Evolutionary conservation across 768 basidiomycete species (phyloP), one percentile per base, ranked within the genome.

Genomic region (Amanita phalloides): DNA sequence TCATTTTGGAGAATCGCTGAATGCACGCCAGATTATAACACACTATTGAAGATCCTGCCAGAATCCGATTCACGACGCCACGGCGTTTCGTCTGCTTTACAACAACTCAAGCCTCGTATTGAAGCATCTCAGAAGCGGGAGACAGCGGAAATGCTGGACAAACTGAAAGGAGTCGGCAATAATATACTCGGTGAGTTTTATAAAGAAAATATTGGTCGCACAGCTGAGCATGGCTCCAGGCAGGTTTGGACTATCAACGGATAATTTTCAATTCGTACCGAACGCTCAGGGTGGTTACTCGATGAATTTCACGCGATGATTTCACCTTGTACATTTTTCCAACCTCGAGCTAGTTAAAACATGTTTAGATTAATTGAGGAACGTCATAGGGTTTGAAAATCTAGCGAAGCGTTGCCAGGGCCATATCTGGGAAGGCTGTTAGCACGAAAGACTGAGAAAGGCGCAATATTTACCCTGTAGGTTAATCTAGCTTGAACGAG

Each of bases 241-340:
- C 3, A 89, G 87, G 54, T 98, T 98, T 62, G 95, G 96, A 14
- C 65, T 98, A 56, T 92, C 86, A 11, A 97, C 94, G 0, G 84
- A 98, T 62, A 98, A 95, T 69, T 98, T 98, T 77, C 87, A 98
- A 68, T 90, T 99, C 60, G 83, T 84, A 54, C 90, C 90, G 14
- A 94, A 95, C 56, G 90, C 85, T 5, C 84, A 92, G 55, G 95
- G 95, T n/a, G 92, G 95, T 0, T 98, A 97, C 70, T 88, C 86
- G 0, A 81, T 98, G 78, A 88, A 89, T 60, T 96, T 98, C 62
- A 71, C 70, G 42, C 76, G 28, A 28, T 50, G 43, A 46, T 33
- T 30, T 39, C 10, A 14, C 35, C 28, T 41, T 44, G 14, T 13
- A 49, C 25, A 33, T 23, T 42, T 13, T 45, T 45, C 45, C 33